Percentiles rank a stretch among this genome's conserved stretches.
phyloP scores from a whole-genome alignment of 768 basidiomycete species.

The Lactarius evosmus region DNA sequence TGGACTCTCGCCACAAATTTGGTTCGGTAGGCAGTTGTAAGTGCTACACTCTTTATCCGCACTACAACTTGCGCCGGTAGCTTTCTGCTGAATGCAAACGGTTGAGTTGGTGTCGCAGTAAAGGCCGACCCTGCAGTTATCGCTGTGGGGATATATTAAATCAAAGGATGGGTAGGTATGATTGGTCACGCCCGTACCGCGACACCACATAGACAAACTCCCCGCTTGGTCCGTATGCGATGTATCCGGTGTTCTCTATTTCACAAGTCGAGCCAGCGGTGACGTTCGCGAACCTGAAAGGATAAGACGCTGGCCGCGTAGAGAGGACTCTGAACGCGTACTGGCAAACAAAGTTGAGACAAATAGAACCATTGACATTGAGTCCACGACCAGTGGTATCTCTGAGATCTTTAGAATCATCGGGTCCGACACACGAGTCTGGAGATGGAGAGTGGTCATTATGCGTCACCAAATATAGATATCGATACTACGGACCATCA shows the following conservation, averaged over 20 bases:
- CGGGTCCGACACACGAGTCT: constrained; percentile 78
- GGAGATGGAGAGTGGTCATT: constrained; percentile 7
- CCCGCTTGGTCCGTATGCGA: constrained; percentile 53
- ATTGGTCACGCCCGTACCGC: constrained; percentile 43
- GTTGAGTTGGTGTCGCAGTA: constrained; percentile 68
- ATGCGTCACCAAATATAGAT: constrained; percentile 4
- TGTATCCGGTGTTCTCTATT: constrained; percentile 78
- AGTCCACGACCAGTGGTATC: constrained; percentile 65
- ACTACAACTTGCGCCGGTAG: constrained; percentile 54
- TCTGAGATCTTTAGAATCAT: constrained; percentile 57
- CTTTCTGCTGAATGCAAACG: constrained; percentile 58
- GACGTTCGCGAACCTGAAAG: constrained; percentile 70
- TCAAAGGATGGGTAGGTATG: neutral
- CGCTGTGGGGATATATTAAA: constrained; percentile 39
- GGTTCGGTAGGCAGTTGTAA: constrained; percentile 64
- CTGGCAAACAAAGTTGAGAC: constrained; percentile 83
- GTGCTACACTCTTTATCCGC: constrained; percentile 67
- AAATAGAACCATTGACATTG: constrained; percentile 80
- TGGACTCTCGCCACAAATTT: constrained; percentile 60
- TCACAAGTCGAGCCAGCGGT: constrained; percentile 61
- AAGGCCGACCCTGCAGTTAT: constrained; percentile 66
- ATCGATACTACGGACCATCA: constrained; percentile 53
- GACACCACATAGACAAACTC: constrained; percentile 81
- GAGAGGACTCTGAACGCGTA: constrained; percentile 39
- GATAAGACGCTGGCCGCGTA: neutral